These are phyloP conservation scores for Pythium rishiriense DNA, from an alignment of 352 stramenopile species.

Conservation along the genomic window DNA sequence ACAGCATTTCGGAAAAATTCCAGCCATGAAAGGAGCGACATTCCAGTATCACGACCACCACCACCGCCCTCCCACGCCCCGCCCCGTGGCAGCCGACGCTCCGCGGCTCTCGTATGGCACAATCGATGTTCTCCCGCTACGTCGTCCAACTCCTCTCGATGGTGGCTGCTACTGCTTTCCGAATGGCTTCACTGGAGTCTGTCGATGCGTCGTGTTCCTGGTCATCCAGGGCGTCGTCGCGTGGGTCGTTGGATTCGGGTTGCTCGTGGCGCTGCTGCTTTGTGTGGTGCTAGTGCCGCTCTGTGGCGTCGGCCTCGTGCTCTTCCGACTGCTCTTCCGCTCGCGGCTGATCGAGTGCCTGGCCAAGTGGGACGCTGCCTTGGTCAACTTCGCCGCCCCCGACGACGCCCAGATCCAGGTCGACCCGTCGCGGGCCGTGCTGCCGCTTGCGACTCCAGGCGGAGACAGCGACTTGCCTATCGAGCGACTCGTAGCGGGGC, in stretches of 20 bases:
- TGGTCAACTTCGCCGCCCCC: slow-evolving; percentile 26
- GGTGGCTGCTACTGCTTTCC: neutral
- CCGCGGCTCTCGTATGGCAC: slow-evolving; percentile 26
- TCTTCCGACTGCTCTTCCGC: slow-evolving; percentile 27
- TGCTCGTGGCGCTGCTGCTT: slow-evolving; percentile 11
- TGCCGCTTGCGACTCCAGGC: neutral
- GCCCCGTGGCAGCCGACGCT: neutral
- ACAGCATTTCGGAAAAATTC: no score
- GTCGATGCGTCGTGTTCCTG: slow-evolving; percentile 16
- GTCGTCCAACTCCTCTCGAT: neutral
- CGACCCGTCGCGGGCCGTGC: neutral
- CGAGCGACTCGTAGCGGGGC: slow-evolving; percentile 14
- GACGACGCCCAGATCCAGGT: slow-evolving; percentile 15
- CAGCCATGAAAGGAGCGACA: neutral
- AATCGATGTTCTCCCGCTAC: slow-evolving; percentile 4
- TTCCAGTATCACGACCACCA: neutral
- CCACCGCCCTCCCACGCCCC: neutral
- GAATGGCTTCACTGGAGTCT: neutral
- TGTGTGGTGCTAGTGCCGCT: slow-evolving; percentile 20
- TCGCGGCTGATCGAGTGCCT: slow-evolving; percentile 15
- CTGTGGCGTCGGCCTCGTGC: slow-evolving; percentile 25
- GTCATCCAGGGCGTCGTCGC: slow-evolving; percentile 22
- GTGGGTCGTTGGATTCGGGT: slow-evolving; percentile 4
- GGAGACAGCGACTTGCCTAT: neutral
- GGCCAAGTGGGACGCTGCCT: slow-evolving; percentile 22